Base-by-base conservation (phyloP, 2,329 filamentous ascomycete genomes). In the Penicillium brasilianum region DNA sequence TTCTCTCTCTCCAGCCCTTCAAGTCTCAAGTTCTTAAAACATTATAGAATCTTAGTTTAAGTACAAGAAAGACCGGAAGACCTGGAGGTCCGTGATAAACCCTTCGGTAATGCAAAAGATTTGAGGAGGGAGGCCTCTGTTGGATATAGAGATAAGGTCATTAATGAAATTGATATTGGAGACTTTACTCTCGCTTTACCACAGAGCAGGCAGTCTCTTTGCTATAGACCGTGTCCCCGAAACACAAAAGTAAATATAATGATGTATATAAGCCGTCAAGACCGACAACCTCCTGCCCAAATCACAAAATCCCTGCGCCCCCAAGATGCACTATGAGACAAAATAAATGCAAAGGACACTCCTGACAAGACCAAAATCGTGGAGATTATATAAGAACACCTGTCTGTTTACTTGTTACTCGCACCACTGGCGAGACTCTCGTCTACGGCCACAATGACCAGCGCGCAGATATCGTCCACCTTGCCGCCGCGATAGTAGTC, bases 401-500 rank as follows among this genome's bases (percentile, higher is more conserved):
- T 13, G 14, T 28, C 25, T 28, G n/a, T 51, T 14, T 51, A 59
- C 30, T 49, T 8, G n/a, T 37, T 22, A 16, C 48, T 32, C n/a
- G 4, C 32, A 8, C 30, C 32, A 25, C 22, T 25, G 9, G 36
- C 59, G 8, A 59, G 30, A 22, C 60, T 67, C 57, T 80, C 86
- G 67, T 93, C 89, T 9, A 91, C 87, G 1, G 91, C 92, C 32
- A 97, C 82, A 34, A 89, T 87, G 14, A 93, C 88, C 54, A 99
- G 82, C 4, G 92, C 92, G 71, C 92, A 94, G 61, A 99, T 97
- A 76, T 99, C 95, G 74, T 99, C 95, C 20, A 96, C 87, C 78
- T 99, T 99, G 55, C 95, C 95, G 60, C 95, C 95, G 60, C 88
- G 88, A 87, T 92, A 99, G 60, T 88, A 87, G 76, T 98, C 94